Evolutionary conservation across 352 stramenopile species (phyloP).

Genomic region (Saprolegnia diclina): DNA sequence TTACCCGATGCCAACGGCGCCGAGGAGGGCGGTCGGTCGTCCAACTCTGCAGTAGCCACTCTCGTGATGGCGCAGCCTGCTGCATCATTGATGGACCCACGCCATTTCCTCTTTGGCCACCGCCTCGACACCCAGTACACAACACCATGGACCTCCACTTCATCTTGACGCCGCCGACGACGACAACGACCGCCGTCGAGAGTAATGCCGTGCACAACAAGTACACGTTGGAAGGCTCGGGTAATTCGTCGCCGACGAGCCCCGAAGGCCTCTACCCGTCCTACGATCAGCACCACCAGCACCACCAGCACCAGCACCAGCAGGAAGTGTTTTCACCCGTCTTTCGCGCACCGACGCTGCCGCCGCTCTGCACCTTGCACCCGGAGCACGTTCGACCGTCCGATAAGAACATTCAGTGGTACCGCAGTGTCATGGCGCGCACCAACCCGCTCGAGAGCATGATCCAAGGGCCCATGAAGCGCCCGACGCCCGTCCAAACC

Average conservation of each 20-base stretch:
- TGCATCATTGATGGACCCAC: slow-evolving; percentile 7
- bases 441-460: neutral
- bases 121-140: neutral
- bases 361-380: neutral
- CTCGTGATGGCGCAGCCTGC: neutral
- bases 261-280: neutral
- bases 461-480: neutral
- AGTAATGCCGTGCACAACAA: neutral
- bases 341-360: neutral
- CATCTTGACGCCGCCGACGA: neutral
- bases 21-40: neutral
- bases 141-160: slow-evolving; percentile 7
- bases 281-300: neutral
- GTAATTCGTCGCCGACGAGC: slow-evolving; percentile 3
- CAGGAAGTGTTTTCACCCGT: neutral
- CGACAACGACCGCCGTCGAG: neutral
- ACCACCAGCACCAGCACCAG: neutral
- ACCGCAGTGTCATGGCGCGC: neutral
- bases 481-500: neutral
- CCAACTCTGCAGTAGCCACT: slow-evolving; percentile 11
- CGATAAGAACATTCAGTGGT: neutral
- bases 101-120: slow-evolving; percentile 4
- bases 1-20: neutral
- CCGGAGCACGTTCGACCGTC: neutral
- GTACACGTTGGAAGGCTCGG: neutral